Base-by-base conservation (phyloP, 768 basidiomycete genomes). In the Trametes gibbosa region DNA sequence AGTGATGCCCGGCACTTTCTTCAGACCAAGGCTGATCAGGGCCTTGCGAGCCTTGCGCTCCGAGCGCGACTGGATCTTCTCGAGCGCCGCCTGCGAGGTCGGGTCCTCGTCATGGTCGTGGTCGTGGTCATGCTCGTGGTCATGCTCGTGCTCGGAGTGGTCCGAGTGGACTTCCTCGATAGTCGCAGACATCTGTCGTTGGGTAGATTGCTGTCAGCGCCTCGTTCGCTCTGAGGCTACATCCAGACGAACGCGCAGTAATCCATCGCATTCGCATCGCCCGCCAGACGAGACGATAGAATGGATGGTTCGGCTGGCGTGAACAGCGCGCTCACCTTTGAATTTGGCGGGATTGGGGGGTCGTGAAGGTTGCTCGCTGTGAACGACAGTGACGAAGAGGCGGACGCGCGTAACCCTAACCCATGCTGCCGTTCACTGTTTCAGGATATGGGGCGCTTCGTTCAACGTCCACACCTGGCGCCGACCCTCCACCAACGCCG, bases 31-130 rank as follows among this genome's bases (percentile, higher is more conserved):
- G 65, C 87, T 79, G 64, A 95, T 81, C 53, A 98, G 84, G 16
- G 95, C 94, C 77, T 98, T 97, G 72, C 95, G 84, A 51, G 95
- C 94, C 75, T 96, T 97, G 68, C 95, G 88, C 76, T 98, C 95
- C 37, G 94, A 87, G 63, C 92, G 88, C 53, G 92, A 95, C 77
- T 95, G 92, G 66, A 95, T 90, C 77, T 97, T 96, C 67, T 95
- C 91, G 62, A 92, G 85, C 59, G 88, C 88, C 45, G 90, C 87
- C 61, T 85, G 82, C 47, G 89, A 91, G 57, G 88, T 90, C 49
- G 90, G 92, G 66, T 92, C 92, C 72, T 92, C 90, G 61, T 92
- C 88, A 50, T 83, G 78, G 23, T 77, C 75, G 62, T 81, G 79
- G 35, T 79, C 77, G 62, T 84, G 81, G 51, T 81, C 75, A 52